Evolutionary conservation across 2,329 filamentous ascomycete species (phyloP), one percentile per base, ranked within the genome.

Genomic region (Cordyceps tenuipes): DNA sequence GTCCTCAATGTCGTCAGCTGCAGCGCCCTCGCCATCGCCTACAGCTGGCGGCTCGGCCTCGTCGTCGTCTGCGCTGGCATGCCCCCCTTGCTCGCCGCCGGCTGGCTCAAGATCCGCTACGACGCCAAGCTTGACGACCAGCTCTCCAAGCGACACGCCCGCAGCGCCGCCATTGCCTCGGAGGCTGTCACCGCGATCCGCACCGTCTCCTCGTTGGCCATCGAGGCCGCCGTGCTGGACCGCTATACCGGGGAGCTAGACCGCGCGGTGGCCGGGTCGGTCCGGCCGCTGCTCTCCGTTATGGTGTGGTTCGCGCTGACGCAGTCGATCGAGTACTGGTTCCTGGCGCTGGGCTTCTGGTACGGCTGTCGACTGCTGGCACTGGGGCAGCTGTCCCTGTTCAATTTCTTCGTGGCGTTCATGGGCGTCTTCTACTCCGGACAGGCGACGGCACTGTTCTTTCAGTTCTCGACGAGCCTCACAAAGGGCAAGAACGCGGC

Each of bases 391-490:
- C 72, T 82, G 61, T 80, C 77, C 2, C 82, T 83, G 68, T 82
- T 83, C 61, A 69, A 73, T 60, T 76, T 76, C 62, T 71, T 82
- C 59, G 74, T 82, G 19, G 73, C 79, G 9, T 82, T 82, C 63
- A 75, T 81, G 69, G 76, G 73, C 3, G 74, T 82, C 6, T 75
- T 81, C 43, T 80, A 75, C 63, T 73, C 73, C 0, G 76, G 73
- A 0, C 75, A 79, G 69, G 73, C 73, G 2, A 70, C 74, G 0
- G 66, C 70, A 0, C 70, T 73, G 52, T 67, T 79, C 9, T 78
- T 78, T 65, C 68, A 76, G 50, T 79, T 80, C 66, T 77, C 79
- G 0, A 80, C 77, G 5, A 81, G 73, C 62, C 76, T 84, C 59
- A 82, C 80, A 50, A 82, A 81, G 66, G 79, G 76, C 2, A 72